These are phyloP conservation scores for Elaeis oleifera DNA, from an alignment of 202 grass and related monocot species.

Conservation along the genomic window DNA sequence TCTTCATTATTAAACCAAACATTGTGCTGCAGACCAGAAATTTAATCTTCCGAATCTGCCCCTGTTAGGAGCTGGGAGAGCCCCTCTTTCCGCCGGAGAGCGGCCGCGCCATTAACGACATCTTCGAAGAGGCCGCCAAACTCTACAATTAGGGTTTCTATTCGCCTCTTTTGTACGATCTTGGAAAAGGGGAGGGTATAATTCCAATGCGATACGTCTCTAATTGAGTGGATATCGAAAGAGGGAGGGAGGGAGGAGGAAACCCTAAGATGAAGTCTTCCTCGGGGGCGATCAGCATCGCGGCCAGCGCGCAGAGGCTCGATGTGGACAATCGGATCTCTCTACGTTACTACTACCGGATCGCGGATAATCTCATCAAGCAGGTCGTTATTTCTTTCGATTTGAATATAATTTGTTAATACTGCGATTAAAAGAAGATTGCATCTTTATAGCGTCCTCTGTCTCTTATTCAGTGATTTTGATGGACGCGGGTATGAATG, in stretches of 20 bases:
- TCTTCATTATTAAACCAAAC: no score
- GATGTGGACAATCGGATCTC: slow-evolving; percentile 45
- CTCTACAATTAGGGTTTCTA: background rate
- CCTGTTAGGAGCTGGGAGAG: background rate
- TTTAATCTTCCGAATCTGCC: slow-evolving; percentile 5
- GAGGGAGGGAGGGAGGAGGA: background rate
- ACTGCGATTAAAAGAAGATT: background rate
- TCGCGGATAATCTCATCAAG: slow-evolving; percentile 35
- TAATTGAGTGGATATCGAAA: background rate
- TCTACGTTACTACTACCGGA: slow-evolving; percentile 42
- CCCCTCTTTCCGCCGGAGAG: background rate
- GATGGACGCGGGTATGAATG: background rate
- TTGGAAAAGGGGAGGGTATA: background rate
- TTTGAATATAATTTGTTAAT: background rate
- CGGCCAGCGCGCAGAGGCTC: slow-evolving; percentile 27
- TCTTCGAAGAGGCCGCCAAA: background rate
- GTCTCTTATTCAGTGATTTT: background rate
- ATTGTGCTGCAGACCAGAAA: no score
- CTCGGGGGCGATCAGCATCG: slow-evolving; percentile 32
- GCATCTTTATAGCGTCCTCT: background rate
- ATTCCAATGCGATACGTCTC: background rate
- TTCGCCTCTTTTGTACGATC: background rate
- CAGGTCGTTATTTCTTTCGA: slow-evolving; percentile 24
- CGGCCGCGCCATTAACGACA: background rate
- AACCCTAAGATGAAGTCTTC: slow-evolving; percentile 12